Evolutionary conservation across 2,329 filamentous ascomycete genomes (phyloP).

Genomic region (Sclerotinia subarctica): DNA sequence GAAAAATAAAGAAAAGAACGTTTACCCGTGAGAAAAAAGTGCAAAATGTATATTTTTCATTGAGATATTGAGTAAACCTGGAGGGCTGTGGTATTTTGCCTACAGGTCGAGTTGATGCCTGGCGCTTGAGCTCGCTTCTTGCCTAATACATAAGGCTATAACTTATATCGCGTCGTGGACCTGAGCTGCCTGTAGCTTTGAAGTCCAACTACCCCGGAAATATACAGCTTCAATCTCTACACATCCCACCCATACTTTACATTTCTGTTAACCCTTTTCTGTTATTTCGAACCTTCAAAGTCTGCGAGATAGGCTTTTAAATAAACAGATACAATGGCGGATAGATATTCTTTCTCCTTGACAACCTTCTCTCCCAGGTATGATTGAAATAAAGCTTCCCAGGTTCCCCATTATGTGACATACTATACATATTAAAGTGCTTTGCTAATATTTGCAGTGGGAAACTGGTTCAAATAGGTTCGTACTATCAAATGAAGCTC

Average conservation of each 20-base stretch:
- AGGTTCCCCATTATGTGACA: slow-evolving; percentile 24
- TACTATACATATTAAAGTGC: slow-evolving; percentile 15
- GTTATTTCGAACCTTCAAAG: slow-evolving; percentile 8
- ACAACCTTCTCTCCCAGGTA: slow-evolving; percentile 99
- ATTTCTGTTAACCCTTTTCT: slow-evolving; percentile 16
- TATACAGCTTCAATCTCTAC: slow-evolving; percentile 29
- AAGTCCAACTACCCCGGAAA: slow-evolving; percentile 18
- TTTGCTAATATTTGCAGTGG: slow-evolving; percentile 57
- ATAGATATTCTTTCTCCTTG: slow-evolving; percentile 98
- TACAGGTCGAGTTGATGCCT: slow-evolving; percentile 7
- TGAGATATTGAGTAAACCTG: neutral
- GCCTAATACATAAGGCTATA: slow-evolving; percentile 13
- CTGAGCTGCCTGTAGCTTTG: slow-evolving; percentile 28
- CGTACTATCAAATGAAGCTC: slow-evolving; percentile 29
- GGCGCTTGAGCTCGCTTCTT: neutral
- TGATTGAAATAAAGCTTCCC: slow-evolving; percentile 40
- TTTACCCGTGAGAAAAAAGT: neutral
- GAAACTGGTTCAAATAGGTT: slow-evolving; percentile 98
- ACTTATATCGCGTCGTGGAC: slow-evolving; percentile 27
- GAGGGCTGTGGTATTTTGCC: neutral
- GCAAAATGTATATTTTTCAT: neutral
- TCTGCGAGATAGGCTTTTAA: slow-evolving; percentile 15
- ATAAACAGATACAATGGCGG: slow-evolving; percentile 67
- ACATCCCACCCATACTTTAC: slow-evolving; percentile 16
- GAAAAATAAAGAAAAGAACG: neutral